A percentile compares a stretch with the other conserved stretches of the same genome.
These are phyloP conservation scores for Termitomyces heimii DNA, from an alignment of 768 basidiomycete species.

Conservation along the genomic window DNA sequence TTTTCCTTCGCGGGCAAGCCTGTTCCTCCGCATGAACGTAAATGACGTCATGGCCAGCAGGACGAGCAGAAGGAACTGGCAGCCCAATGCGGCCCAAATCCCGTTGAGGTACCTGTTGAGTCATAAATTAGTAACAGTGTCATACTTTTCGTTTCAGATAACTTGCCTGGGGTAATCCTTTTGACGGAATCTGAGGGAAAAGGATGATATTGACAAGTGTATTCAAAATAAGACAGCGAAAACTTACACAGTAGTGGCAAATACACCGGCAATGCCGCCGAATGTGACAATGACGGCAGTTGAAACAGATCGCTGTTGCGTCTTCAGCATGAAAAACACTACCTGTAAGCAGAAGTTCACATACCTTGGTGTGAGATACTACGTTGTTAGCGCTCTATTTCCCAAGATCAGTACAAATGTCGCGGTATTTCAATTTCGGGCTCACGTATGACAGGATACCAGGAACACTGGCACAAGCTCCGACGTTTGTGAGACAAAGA, in stretches of 20 bases:
- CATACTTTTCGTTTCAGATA: not conserved
- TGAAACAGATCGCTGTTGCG: constrained; percentile 28
- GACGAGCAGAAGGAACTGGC: constrained; percentile 26
- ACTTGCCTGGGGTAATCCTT: constrained; percentile 26
- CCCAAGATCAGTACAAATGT: not conserved
- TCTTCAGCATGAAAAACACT: not conserved
- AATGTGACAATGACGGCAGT: constrained; percentile 28
- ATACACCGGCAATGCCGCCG: constrained; percentile 33
- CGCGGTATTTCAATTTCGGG: not conserved
- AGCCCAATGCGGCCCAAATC: constrained; percentile 29
- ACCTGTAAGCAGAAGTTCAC: not conserved
- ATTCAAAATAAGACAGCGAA: not conserved
- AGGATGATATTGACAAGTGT: not conserved
- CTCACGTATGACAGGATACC: constrained; percentile 32
- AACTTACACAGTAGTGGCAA: constrained; percentile 28
- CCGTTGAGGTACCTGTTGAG: constrained; percentile 18
- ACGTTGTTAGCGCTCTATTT: constrained; percentile 5
- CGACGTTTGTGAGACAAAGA: constrained; percentile 27
- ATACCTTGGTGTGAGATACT: constrained; percentile 28
- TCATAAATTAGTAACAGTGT: not conserved
- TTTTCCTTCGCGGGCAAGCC: constrained; percentile 26
- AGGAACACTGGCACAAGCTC: constrained; percentile 30
- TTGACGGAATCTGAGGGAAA: constrained; percentile 18
- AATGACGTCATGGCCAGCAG: constrained; percentile 22
- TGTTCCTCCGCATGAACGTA: constrained; percentile 24